Conservation (phyloP, 2,329 filamentous ascomycete species). For the Sarocladium kiliense region DNA sequence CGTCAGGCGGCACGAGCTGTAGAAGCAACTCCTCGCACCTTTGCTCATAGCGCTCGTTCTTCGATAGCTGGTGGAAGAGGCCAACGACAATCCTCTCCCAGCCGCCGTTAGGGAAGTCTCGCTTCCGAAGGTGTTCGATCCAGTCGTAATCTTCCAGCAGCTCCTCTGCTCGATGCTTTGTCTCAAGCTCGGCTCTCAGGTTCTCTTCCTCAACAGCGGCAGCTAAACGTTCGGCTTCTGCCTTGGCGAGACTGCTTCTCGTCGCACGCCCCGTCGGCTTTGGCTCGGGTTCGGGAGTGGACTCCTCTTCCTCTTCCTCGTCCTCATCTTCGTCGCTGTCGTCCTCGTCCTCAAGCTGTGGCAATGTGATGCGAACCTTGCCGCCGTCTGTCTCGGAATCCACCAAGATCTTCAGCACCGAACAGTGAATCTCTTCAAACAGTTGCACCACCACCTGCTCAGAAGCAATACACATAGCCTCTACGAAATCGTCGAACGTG, state of each 20-base stretch:
- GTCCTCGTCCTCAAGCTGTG: constrained; percentile 67
- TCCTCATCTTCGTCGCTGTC: constrained; percentile 61
- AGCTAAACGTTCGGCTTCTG: constrained; percentile 65
- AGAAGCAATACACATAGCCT: constrained; percentile 75
- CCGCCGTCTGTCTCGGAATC: constrained; percentile 70
- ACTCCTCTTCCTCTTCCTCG: constrained; percentile 52
- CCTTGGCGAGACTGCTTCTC: constrained; percentile 77
- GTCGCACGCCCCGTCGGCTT: constrained; percentile 68
- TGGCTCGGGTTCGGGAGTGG: constrained; percentile 66
- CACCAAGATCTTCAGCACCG: constrained; percentile 82
- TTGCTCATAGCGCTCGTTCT: constrained; percentile 63
- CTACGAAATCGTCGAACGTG: constrained; percentile 92
- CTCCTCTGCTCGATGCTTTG: constrained; percentile 67
- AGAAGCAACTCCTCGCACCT: constrained; percentile 73
- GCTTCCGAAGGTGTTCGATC: constrained; percentile 76
- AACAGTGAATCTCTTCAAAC: constrained; percentile 86
- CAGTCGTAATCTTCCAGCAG: constrained; percentile 72
- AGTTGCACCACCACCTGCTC: constrained; percentile 74
- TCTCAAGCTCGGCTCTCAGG: constrained; percentile 40
- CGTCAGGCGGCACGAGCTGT: constrained; percentile 72
- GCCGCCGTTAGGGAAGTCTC: constrained; percentile 81
- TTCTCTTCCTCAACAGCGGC: constrained; percentile 44
- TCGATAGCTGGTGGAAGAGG: constrained; percentile 77
- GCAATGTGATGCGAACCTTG: constrained; percentile 72
- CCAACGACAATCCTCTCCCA: constrained; percentile 91